These are phyloP conservation scores for Bruguiera sexangula DNA, from an alignment of 345 rosid genomes.

Conservation along the genomic window DNA sequence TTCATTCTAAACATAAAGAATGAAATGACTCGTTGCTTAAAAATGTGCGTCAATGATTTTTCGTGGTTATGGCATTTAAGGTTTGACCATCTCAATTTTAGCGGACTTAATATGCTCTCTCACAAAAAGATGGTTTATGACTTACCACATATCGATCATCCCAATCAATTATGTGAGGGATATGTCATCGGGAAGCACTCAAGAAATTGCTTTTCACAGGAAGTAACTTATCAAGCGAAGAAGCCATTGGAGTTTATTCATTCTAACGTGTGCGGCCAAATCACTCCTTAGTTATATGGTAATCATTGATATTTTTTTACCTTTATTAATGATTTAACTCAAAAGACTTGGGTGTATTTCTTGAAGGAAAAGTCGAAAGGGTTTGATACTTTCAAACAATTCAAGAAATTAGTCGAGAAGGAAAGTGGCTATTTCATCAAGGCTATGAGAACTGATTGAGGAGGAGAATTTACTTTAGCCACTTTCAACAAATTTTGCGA, in stretches of 20 bases:
- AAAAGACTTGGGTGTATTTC: too few relatives aligned
- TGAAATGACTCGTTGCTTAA: neutral
- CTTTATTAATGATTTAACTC: neutral
- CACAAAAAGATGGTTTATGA: slow-evolving; percentile 6
- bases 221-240: neutral
- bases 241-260: neutral
- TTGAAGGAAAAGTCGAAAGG: too few relatives aligned
- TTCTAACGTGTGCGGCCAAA: neutral
- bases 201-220: neutral
- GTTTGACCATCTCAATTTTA: slow-evolving; percentile 4
- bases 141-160: neutral
- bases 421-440: neutral
- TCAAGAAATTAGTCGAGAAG: too few relatives aligned
- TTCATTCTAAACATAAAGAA: neutral
- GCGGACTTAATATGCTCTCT: neutral
- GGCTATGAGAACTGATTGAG: neutral
- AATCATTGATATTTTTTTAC: neutral
- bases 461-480: neutral
- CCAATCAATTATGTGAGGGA: neutral
- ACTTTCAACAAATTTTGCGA: neutral
- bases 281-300: neutral
- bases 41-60: neutral
- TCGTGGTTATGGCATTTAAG: neutral
- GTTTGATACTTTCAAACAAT: too few relatives aligned
- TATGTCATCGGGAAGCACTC: slow-evolving; percentile 1